Percentiles rank a stretch among this genome's conserved stretches.
Evolutionary conservation across 139 green algal species (phyloP).

Genomic region (Picochlorum sp.): DNA sequence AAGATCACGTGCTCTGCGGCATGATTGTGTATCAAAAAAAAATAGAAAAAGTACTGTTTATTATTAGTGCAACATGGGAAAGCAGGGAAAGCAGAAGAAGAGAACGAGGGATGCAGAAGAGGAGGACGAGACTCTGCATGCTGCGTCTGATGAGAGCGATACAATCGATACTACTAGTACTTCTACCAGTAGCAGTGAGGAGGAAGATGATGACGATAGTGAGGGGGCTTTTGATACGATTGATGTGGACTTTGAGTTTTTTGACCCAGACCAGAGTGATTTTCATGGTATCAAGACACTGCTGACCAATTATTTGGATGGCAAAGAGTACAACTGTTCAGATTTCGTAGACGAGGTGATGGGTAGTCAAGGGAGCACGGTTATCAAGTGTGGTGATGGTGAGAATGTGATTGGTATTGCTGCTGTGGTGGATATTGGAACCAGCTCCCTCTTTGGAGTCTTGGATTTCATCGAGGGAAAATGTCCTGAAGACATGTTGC

Average conservation of each 20-base stretch:
- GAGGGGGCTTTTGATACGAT: conserved; percentile 34
- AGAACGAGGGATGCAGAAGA: too few species aligned
- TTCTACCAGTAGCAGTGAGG: conserved; percentile 7
- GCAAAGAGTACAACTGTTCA: conserved; percentile 46
- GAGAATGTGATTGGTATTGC: conserved; percentile 68
- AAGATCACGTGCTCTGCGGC: too few species aligned
- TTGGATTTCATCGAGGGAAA: conserved; percentile 38
- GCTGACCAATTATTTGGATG: conserved; percentile 71
- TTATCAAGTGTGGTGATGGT: conserved; percentile 76
- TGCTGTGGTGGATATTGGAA: conserved; percentile 18
- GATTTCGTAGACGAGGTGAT: conserved; percentile 73
- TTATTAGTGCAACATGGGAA: too few species aligned
- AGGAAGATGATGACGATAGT: conserved; percentile 15
- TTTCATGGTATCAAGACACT: conserved; percentile 78
- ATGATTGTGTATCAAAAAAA: too few species aligned
- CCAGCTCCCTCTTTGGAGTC: conserved; percentile 47
- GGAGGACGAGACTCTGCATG: too few species aligned
- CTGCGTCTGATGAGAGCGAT: too few species aligned
- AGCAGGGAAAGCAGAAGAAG: too few species aligned
- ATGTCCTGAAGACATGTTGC: not conserved
- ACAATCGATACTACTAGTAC: too few species aligned
- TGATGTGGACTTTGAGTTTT: conserved; percentile 83
- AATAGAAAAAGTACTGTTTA: too few species aligned
- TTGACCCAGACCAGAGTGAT: conserved; percentile 70
- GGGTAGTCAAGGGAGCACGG: conserved; percentile 50